These are phyloP conservation scores for Cyberlindnera samutprakarnensis DNA, from an alignment of 805 yeast genomes.

Conservation along the genomic window DNA sequence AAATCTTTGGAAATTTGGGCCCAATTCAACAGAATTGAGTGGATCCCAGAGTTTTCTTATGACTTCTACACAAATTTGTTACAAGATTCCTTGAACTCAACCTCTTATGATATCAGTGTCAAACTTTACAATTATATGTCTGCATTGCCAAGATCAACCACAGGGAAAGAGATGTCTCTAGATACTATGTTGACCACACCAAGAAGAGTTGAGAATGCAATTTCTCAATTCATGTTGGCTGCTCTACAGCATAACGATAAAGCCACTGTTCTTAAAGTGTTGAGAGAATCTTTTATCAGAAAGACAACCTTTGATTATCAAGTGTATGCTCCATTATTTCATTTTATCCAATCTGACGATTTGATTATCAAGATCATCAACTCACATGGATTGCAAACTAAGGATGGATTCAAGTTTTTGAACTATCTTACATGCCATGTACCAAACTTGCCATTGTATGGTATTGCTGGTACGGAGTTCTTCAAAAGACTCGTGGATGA, in stretches of 20 bases:
- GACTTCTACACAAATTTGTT: conserved; percentile 29
- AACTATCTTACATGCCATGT: conserved; percentile 13
- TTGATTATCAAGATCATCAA: conserved; percentile 26
- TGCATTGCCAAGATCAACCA: conserved; percentile 24
- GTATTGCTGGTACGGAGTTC: conserved; percentile 22
- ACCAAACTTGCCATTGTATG: conserved; percentile 18
- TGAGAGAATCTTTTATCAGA: conserved; percentile 33
- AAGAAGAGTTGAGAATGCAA: conserved; percentile 7
- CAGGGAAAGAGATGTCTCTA: conserved; percentile 2
- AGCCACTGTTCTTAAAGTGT: conserved; percentile 27
- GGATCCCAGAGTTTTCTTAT: conserved; percentile 35
- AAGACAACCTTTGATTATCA: conserved; percentile 23
- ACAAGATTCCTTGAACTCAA: conserved; percentile 23
- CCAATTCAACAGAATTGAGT: conserved; percentile 28
- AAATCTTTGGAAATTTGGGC: conserved; percentile 30
- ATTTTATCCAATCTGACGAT: conserved; percentile 25
- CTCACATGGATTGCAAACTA: conserved; percentile 24
- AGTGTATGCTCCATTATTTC: conserved; percentile 27
- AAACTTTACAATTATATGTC: conserved; percentile 30
- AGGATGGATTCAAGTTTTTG: conserved; percentile 24
- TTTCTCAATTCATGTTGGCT: conserved; percentile 11
- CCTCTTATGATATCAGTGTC: conserved; percentile 24
- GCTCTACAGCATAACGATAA: conserved; percentile 18
- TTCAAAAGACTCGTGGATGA: conserved; percentile 21
- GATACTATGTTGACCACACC: conserved; percentile 13